Conservation (phyloP, 2,329 filamentous ascomycete genomes). For the Chlorencoelia australis region DNA sequence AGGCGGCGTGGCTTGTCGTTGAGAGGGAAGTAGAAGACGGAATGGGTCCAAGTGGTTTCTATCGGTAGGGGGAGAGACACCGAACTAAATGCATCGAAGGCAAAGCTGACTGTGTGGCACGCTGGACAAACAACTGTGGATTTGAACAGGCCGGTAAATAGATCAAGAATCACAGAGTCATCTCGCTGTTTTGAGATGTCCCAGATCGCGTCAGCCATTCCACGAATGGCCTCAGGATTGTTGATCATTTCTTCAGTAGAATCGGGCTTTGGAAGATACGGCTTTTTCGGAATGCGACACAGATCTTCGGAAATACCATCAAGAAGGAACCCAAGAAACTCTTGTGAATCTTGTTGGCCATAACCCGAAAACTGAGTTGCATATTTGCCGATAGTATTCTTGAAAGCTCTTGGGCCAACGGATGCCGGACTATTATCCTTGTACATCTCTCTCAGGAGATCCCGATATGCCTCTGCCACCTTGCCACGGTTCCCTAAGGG, state of each 20-base stretch:
- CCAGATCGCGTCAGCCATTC: constrained; percentile 83
- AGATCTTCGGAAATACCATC: constrained; percentile 93
- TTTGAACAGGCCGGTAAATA: constrained; percentile 98
- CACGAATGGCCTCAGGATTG: constrained; percentile 66
- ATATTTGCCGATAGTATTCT: constrained; percentile 68
- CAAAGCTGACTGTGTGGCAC: constrained; percentile 94
- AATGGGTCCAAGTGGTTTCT: constrained; percentile 69
- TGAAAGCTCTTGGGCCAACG: constrained; percentile 72
- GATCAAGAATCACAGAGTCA: constrained; percentile 87
- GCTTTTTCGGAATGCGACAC: constrained; percentile 89
- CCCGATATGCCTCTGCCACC: constrained; percentile 76
- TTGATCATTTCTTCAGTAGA: constrained; percentile 94
- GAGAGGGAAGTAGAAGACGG: constrained; percentile 68
- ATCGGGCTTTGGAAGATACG: constrained; percentile 94
- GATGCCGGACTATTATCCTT: constrained; percentile 54
- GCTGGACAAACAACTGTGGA: constrained; percentile 87
- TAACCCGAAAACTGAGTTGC: constrained; percentile 86
- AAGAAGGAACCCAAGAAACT: constrained; percentile 89
- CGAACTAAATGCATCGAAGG: constrained; percentile 95
- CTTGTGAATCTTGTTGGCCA: constrained; percentile 93
- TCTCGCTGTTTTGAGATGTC: constrained; percentile 87
- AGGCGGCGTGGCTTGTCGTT: constrained; percentile 61
- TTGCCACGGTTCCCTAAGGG: constrained; percentile 76
- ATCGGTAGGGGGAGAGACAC: constrained; percentile 84
- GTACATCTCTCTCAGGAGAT: constrained; percentile 70